Conservation (phyloP, 257 asterid species). For the Solanum corneliomulleri region DNA sequence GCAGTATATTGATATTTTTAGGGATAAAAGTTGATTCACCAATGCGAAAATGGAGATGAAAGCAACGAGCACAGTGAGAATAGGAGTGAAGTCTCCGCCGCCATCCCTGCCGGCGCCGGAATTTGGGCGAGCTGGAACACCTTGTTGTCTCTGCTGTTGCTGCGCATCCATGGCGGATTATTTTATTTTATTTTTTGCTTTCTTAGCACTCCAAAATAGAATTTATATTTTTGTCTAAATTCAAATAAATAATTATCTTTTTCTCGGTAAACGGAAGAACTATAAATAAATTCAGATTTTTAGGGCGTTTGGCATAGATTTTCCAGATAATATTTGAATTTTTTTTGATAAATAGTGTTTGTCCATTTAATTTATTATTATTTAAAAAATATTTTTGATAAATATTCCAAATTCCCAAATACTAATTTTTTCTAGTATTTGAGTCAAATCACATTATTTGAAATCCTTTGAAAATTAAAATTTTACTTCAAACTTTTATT, state of each 20-base stretch:
- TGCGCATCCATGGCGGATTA: slow-evolving; percentile 49
- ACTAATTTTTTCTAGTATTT: no score
- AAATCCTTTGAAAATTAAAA: no score
- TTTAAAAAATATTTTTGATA: no score
- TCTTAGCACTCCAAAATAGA: neutral
- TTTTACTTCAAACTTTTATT: no score
- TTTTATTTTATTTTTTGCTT: neutral
- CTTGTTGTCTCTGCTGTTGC: slow-evolving; percentile 40
- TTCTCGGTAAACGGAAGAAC: neutral
- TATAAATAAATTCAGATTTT: no score
- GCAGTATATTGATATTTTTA: neutral
- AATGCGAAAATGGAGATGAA: slow-evolving; percentile 33
- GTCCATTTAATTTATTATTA: no score
- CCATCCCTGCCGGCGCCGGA: neutral
- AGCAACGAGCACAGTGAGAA: slow-evolving; percentile 27
- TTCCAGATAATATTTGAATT: no score
- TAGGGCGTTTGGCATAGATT: no score
- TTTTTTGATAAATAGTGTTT: no score
- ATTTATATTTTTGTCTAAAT: neutral
- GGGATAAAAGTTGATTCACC: slow-evolving; percentile 18
- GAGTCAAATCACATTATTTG: no score
- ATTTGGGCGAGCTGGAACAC: slow-evolving; percentile 17
- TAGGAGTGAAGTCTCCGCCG: slow-evolving; percentile 39
- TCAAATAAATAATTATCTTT: neutral
- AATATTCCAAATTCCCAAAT: no score